Evolutionary conservation across 441 rosid species (phyloP).

Genomic region (Pelargonium australe): DNA sequence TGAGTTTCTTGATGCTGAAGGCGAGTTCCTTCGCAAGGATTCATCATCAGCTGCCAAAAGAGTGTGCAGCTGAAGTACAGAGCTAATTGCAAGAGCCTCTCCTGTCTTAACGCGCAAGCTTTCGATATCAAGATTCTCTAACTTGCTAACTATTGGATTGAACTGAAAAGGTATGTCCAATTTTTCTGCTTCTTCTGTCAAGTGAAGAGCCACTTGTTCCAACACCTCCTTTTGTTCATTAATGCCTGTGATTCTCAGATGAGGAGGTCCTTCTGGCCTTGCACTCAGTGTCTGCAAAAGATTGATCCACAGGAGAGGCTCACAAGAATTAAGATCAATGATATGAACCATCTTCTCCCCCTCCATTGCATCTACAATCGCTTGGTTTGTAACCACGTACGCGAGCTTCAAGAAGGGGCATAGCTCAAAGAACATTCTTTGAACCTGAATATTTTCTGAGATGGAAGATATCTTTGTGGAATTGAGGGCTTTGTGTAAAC

Average conservation of each 20-base stretch:
- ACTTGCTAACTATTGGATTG: constrained; percentile 21
- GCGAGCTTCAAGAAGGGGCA: constrained; percentile 5
- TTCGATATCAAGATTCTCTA: constrained; percentile 17
- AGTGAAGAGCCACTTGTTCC: constrained; percentile 24
- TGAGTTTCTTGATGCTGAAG: constrained; percentile 16
- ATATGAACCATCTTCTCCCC: constrained; percentile 28
- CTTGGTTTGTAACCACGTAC: constrained; percentile 25
- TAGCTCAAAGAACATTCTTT: constrained; percentile 2
- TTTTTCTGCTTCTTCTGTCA: constrained; percentile 26
- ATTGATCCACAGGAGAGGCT: constrained; percentile 29
- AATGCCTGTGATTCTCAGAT: constrained; percentile 25
- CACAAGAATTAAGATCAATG: constrained; percentile 21
- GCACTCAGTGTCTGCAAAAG: constrained; percentile 23
- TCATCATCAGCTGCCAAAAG: constrained; percentile 23
- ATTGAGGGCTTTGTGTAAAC: constrained; percentile 1
- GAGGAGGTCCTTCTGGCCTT: constrained; percentile 25
- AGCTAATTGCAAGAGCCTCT: constrained; percentile 26
- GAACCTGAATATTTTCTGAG: background rate
- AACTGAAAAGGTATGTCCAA: constrained; percentile 27
- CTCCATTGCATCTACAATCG: constrained; percentile 25
- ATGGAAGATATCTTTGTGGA: constrained; percentile 1
- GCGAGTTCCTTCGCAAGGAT: constrained; percentile 4
- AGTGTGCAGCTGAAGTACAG: constrained; percentile 25
- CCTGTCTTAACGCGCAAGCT: constrained; percentile 26
- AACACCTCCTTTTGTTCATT: constrained; percentile 25